Percentiles rank a stretch among this genome's conserved stretches.
Evolutionary conservation across 148 eudicot species (phyloP).

Genomic region (Vaccinium myrtillus): DNA sequence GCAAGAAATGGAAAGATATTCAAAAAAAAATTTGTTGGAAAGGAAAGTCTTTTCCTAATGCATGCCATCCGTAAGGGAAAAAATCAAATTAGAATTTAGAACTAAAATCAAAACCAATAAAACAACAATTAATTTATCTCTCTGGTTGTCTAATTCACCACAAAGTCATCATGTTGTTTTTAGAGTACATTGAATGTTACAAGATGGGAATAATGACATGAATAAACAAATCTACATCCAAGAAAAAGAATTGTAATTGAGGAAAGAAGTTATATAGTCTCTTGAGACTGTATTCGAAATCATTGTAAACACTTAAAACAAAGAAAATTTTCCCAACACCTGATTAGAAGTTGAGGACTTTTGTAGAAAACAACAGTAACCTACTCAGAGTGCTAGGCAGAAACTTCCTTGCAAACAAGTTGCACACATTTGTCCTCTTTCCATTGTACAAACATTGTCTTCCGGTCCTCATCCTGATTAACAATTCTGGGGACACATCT

Average conservation of each 20-base stretch:
- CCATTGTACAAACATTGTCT: constrained; percentile 47
- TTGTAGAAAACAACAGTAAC: constrained; percentile 39
- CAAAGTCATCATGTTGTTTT: not conserved
- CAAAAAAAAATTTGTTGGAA: not conserved
- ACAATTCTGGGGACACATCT: constrained; percentile 36
- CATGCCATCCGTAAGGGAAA: not conserved
- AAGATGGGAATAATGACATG: not conserved
- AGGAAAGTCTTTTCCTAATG: not conserved
- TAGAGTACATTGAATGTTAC: not conserved
- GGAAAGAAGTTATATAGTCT: not conserved
- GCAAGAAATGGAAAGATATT: too few relatives aligned
- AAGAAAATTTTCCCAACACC: not conserved
- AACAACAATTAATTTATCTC: not conserved
- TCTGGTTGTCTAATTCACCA: not conserved
- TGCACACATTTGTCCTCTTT: constrained; percentile 31
- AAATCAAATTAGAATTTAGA: not conserved
- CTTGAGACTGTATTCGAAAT: not conserved
- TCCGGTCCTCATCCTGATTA: constrained; percentile 43
- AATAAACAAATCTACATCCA: not conserved
- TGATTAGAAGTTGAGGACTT: constrained; percentile 27
- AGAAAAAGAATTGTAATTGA: not conserved
- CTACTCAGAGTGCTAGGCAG: constrained; percentile 44
- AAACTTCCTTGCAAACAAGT: constrained; percentile 68
- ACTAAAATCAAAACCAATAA: not conserved
- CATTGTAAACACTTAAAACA: not conserved